Evolutionary conservation across 179 eudicot species (phyloP).

Genomic region (Camellia oleifera): DNA sequence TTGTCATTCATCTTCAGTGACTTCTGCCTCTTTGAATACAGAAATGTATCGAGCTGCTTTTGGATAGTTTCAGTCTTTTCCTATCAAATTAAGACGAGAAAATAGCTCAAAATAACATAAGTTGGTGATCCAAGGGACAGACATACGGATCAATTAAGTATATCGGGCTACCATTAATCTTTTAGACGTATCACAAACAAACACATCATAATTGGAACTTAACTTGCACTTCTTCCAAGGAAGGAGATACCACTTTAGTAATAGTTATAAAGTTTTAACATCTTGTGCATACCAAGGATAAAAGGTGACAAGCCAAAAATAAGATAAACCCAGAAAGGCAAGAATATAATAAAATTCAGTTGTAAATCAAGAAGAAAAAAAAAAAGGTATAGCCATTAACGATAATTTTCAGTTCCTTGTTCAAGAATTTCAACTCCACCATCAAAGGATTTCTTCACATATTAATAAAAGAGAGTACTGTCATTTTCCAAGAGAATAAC

Average conservation of each 20-base stretch:
- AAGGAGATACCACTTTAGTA: not conserved
- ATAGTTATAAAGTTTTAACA: not conserved
- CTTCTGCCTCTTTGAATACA: slow-evolving; percentile 39
- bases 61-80: slow-evolving; percentile 56
- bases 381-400: not conserved
- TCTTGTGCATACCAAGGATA: not conserved
- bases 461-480: not conserved
- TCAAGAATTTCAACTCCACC: not conserved
- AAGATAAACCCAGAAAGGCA: slow-evolving; percentile 3
- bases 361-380: not conserved
- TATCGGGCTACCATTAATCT: not conserved
- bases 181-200: not conserved
- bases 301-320: not conserved
- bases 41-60: slow-evolving; percentile 46
- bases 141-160: not conserved
- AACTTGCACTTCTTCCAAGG: not conserved
- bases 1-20: slow-evolving; percentile 39
- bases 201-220: not conserved
- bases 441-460: not conserved
- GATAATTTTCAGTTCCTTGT: not conserved
- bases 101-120: slow-evolving; percentile 1
- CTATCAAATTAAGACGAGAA: slow-evolving; percentile 27
- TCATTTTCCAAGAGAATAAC: not conserved
- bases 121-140: not conserved
- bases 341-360: not conserved